Evolutionary conservation across 2,329 filamentous ascomycete species (phyloP).

Genomic region (Aspergillus pseudoglaucus): DNA sequence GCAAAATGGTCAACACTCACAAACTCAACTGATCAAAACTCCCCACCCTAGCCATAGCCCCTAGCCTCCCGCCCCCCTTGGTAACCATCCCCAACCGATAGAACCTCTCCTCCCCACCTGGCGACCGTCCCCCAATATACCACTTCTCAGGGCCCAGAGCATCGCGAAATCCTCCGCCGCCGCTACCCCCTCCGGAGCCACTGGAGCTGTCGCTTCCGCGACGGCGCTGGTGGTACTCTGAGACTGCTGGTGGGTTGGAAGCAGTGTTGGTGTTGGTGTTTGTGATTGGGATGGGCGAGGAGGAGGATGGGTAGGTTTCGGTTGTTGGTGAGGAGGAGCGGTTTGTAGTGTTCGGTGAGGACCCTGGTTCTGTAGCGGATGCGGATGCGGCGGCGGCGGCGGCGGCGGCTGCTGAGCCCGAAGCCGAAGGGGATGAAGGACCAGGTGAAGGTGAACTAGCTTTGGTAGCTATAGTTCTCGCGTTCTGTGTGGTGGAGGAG

Average conservation of each 20-base stretch:
- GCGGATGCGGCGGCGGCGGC: slow-evolving; percentile 28
- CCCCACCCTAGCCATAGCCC: slow-evolving; percentile 36
- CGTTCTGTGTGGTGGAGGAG: slow-evolving; percentile 10
- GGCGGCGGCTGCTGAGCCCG: slow-evolving; percentile 19
- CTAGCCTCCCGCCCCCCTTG: slow-evolving; percentile 36
- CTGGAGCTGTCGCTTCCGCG: slow-evolving; percentile 44
- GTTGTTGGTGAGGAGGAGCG: slow-evolving; percentile 24
- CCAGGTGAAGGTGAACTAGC: background rate
- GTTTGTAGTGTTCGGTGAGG: slow-evolving; percentile 27
- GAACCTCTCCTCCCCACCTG: slow-evolving; percentile 43
- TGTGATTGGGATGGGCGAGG: slow-evolving; percentile 21
- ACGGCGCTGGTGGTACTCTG: slow-evolving; percentile 32
- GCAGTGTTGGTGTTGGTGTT: slow-evolving; percentile 18
- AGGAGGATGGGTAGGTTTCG: slow-evolving; percentile 32
- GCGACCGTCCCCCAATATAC: slow-evolving; percentile 46
- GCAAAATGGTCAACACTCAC: slow-evolving; percentile 17
- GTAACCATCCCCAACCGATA: slow-evolving; percentile 45
- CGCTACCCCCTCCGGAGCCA: slow-evolving; percentile 41
- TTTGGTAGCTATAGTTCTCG: background rate
- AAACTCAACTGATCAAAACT: slow-evolving; percentile 46
- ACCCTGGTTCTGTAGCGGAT: slow-evolving; percentile 5
- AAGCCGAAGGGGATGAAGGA: background rate
- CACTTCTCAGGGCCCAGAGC: slow-evolving; percentile 44
- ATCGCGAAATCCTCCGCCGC: slow-evolving; percentile 43
- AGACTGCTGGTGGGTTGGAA: slow-evolving; percentile 34